Conservation (phyloP, 768 basidiomycete species). For the Suillus fuscotomentosus region DNA sequence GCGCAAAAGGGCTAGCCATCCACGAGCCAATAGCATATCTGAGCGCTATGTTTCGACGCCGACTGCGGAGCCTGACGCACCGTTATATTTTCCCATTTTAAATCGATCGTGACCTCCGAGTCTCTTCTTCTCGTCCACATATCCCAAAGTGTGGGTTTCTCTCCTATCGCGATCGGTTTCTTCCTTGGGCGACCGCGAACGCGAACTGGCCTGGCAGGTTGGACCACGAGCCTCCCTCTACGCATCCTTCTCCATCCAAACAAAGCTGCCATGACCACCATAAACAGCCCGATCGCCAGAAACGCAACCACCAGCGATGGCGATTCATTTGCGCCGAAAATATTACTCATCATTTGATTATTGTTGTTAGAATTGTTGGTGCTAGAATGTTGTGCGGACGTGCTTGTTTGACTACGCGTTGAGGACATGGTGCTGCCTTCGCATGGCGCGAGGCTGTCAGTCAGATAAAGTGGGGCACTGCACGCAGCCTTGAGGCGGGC, state of each 20-base stretch:
- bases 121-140: constrained; percentile 25
- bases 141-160: constrained; percentile 47
- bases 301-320: constrained; percentile 60
- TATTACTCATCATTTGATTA: not conserved
- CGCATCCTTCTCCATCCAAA: constrained; percentile 44
- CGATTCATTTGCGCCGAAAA: constrained; percentile 37
- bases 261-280: constrained; percentile 44
- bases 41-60: not conserved
- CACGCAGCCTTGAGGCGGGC: constrained; percentile 15
- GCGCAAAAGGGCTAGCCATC: constrained; percentile 25
- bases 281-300: constrained; percentile 56
- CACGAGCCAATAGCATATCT: constrained; percentile 7
- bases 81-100: constrained; percentile 40
- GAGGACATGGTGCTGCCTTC: constrained; percentile 16
- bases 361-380: constrained; percentile 4
- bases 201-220: not conserved
- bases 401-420: constrained; percentile 10
- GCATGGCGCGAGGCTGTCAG: constrained; percentile 10
- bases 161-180: constrained; percentile 12
- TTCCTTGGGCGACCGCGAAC: not conserved
- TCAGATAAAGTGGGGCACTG: constrained; percentile 4
- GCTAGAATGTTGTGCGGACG: constrained; percentile 8
- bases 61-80: constrained; percentile 27
- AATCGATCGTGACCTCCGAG: constrained; percentile 9
- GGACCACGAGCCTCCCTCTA: constrained; percentile 13